Base-by-base conservation (phyloP, 345 rosid genomes). In the Eucalyptus tenuipes region DNA sequence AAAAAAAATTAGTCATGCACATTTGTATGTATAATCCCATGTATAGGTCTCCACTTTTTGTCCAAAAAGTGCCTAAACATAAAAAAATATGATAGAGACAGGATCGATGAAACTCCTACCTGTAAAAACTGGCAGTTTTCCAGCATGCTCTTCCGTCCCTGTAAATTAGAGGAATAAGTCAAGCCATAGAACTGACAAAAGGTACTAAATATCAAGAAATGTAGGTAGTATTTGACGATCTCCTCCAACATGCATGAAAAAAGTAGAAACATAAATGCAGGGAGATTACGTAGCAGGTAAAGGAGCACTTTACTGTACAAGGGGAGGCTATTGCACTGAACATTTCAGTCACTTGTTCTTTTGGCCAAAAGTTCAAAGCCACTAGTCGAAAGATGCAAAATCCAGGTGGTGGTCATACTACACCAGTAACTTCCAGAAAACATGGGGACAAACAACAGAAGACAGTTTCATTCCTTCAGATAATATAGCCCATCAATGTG, bases 71-170 rank as follows among this genome's bases (percentile, higher is more conserved):
- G 47, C 82, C 24, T 75, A 40, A 2, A 15, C 82, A 18, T 37
- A 75, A 20, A 68, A 75, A 75, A 15, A 75, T 18, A 6, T 10
- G 10, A 37, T 3, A 2, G 25, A 71, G 82, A 75, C 8, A 1
- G 1, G 27, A 75, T 75, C 0, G 1, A 25, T 47, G 44, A 89
- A 88, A 85, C 68, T 37, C 87, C 31, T 89, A 96, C 97, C 98
- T 93, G 98, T 85, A 98, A 93, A 90, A 96, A 96, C 91, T 97
- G 99, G 61, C 99, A 98, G 88, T 98, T 98, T 50, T 98, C 98
- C 88, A 96, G 88, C 4, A 95, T 95, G 96, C 99, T 96, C 92
- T 96, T 93, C 31, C 98, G 96, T n/a, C 99, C 96, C 99, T 96
- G 93, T 87, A 75, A 2, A 1, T 75, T 40, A 13, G 45, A 75